A percentile compares a stretch with the other conserved stretches of the same genome.
Conservation (phyloP, 257 asterid species). For the Cynanchum wilfordii region DNA sequence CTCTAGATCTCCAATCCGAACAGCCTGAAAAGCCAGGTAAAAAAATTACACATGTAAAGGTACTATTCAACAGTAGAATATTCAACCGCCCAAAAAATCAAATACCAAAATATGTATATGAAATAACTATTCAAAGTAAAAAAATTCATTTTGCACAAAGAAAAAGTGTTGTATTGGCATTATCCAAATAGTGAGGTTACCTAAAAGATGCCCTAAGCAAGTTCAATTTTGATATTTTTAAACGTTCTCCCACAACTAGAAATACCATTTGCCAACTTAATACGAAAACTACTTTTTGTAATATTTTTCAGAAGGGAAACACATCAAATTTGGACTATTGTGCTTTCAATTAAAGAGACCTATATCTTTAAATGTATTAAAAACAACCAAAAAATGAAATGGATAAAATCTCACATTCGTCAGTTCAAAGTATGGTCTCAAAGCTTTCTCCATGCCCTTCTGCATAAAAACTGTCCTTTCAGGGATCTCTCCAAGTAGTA, state of each 20-base stretch:
- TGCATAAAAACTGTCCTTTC: conserved; percentile 95
- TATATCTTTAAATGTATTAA: not conserved
- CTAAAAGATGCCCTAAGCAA: not conserved
- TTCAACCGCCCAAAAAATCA: not conserved
- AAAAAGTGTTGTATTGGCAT: not conserved
- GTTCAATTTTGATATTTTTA: conserved; percentile 4
- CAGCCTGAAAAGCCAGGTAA: conserved; percentile 56
- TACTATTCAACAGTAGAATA: not conserved
- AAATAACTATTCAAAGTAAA: no score
- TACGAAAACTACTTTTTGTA: not conserved
- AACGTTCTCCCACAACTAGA: not conserved
- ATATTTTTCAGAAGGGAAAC: not conserved
- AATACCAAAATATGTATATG: no score
- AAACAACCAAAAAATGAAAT: no score
- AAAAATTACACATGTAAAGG: not conserved
- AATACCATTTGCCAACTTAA: not conserved
- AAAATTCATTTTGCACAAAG: not conserved
- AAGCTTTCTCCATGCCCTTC: conserved; percentile 89
- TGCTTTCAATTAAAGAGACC: not conserved
- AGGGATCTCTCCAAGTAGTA: conserved; percentile 93
- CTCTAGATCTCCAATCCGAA: conserved; percentile 83
- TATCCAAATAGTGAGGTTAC: not conserved
- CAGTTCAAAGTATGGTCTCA: conserved; percentile 90
- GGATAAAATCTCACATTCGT: conserved; percentile 65
- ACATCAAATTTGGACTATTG: not conserved